Base-by-base conservation (phyloP, 805 yeast species). In the Lipomyces yamadae region DNA sequence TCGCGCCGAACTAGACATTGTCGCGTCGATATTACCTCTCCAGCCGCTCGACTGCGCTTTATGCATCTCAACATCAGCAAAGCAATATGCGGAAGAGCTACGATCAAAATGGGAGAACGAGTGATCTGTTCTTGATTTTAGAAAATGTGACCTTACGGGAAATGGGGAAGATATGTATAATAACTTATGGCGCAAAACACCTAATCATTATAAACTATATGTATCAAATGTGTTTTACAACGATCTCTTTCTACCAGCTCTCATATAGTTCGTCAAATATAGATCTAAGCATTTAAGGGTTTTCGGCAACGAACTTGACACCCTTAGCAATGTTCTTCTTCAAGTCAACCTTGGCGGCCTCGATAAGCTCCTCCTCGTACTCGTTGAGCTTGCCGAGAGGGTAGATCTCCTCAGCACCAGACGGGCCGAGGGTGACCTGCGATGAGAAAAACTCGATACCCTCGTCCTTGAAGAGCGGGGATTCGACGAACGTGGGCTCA, bases 401-500 rank as follows among this genome's bases (percentile, higher is more conserved):
- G 72, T 88, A 89, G 74, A 88, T 79, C 74, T 81, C 81, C 78
- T 83, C 83, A 74, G 88, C 91, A 82, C 95, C 95, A 70, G 86
- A 85, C 68, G 84, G 84, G 74, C 98, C 98, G 77, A 94, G 88
- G 75, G 97, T 90, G 73, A 95, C 96, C 82, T 88, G 89, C 74
- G 97, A 89, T 63, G 98, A 92, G 85, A 95, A 95, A 90, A 93
- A 95, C 71, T 92, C 94, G 76, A 95, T 90, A 78, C 98, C 98
- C 84, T 93, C 97, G 65, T 78, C 76, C 84, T 88, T 87, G 87
- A 86, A 89, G 78, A 89, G 84, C 73, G 94, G 94, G 69, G 90
- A 86, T 80, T 89, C 84, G 73, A 84, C 85, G 72, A 78, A 83
- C 62, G 88, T 76, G 74, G 85, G 84, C 79, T 88, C 90, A 61